Percentiles rank a stretch among this genome's conserved stretches.
phyloP scores from a whole-genome alignment of 2,329 filamentous ascomycete genomes.

The Colletotrichum cordylinicola region DNA sequence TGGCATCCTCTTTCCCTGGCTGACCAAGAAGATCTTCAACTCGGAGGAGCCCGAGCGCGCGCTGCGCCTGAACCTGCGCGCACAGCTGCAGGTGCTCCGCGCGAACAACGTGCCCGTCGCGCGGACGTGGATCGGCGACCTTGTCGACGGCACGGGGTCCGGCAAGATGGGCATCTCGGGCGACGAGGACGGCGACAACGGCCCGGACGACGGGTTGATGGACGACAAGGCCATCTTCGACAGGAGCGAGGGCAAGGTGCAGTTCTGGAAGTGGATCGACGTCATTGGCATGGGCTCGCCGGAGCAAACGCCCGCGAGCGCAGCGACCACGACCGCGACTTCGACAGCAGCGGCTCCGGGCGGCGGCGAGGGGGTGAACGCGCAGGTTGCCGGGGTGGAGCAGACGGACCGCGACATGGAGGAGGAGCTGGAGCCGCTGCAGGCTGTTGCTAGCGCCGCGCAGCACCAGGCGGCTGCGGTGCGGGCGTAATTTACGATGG shows the following conservation, averaged over 20 bases:
- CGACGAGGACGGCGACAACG: conserved; percentile 14
- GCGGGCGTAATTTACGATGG: not conserved
- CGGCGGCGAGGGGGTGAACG: not conserved
- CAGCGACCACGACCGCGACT: not conserved
- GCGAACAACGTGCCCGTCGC: conserved; percentile 54
- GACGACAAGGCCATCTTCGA: conserved; percentile 60
- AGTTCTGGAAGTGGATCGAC: conserved; percentile 60
- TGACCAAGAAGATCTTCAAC: conserved; percentile 63
- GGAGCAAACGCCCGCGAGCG: conserved; percentile 1
- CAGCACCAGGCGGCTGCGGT: not conserved
- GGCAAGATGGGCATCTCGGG: conserved; percentile 32
- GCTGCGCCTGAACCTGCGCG: conserved; percentile 56
- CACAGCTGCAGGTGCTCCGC: conserved; percentile 57
- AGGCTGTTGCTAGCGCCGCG: conserved; percentile 18
- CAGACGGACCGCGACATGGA: conserved; percentile 20
- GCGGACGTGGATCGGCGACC: conserved; percentile 53
- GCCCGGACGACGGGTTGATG: conserved; percentile 41
- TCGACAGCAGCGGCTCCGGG: not conserved
- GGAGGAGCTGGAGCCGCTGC: conserved; percentile 22
- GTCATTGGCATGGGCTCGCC: conserved; percentile 52
- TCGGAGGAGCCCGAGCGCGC: conserved; percentile 63
- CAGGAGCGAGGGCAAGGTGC: conserved; percentile 43
- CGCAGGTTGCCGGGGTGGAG: conserved; percentile 11
- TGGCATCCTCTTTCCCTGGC: conserved; percentile 79
- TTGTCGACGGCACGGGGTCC: conserved; percentile 51